Percentiles rank a stretch among this genome's conserved stretches.
Conservation (phyloP, 768 basidiomycete genomes). For the Infundibulicybe gibba region DNA sequence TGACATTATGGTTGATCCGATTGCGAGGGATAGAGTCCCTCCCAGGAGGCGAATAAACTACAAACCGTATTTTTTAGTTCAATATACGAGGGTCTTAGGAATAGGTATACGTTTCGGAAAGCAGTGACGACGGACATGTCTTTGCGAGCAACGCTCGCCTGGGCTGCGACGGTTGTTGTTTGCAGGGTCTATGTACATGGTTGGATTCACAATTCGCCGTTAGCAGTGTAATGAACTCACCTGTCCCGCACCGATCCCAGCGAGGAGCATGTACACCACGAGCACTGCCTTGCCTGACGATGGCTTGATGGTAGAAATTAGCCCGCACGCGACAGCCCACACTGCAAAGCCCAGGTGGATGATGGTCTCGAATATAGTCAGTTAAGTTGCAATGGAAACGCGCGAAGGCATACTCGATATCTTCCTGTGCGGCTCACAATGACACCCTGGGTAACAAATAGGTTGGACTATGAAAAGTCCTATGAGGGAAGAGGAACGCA, state of each 20-base stretch:
- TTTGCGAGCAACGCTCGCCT: slow-evolving; percentile 63
- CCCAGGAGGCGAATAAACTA: slow-evolving; percentile 70
- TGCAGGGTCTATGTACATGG: slow-evolving; percentile 40
- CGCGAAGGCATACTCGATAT: slow-evolving; percentile 40
- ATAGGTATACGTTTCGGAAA: slow-evolving; percentile 47
- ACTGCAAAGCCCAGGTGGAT: slow-evolving; percentile 62
- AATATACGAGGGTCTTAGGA: neutral
- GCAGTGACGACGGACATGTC: slow-evolving; percentile 81
- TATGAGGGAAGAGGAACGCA: slow-evolving; percentile 21
- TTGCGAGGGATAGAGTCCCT: slow-evolving; percentile 63
- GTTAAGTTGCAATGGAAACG: neutral
- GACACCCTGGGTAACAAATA: slow-evolving; percentile 40
- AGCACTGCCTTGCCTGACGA: slow-evolving; percentile 44
- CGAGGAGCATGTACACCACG: slow-evolving; percentile 58
- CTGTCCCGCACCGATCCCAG: slow-evolving; percentile 60
- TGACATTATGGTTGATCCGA: slow-evolving; percentile 57
- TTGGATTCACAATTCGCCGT: neutral
- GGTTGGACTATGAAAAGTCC: neutral
- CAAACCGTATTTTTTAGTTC: neutral
- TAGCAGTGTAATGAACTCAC: slow-evolving; percentile 21
- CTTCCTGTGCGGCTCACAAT: slow-evolving; percentile 61
- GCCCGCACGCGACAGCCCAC: slow-evolving; percentile 70
- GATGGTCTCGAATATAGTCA: slow-evolving; percentile 33
- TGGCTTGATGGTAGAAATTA: slow-evolving; percentile 58
- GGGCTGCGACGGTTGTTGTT: slow-evolving; percentile 68